Conservation (phyloP, 2,329 filamentous ascomycete genomes). For the Aspergillus tanneri region DNA sequence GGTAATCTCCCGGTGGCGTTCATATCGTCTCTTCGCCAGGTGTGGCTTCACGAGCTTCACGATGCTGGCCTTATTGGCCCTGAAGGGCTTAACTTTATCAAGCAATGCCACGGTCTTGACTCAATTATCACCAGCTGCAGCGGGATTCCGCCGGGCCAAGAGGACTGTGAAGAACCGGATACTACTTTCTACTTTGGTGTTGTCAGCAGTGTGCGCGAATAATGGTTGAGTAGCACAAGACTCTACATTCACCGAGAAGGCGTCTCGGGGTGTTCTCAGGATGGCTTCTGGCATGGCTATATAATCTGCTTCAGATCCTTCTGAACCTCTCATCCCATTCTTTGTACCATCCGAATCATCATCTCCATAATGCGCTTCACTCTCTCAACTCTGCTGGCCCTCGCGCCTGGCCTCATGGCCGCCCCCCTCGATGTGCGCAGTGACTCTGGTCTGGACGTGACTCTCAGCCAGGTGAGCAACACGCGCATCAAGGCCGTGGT, state of each 20-base stretch:
- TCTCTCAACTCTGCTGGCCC: neutral
- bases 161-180: neutral
- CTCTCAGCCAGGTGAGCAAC: constrained; percentile 31
- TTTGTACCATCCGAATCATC: neutral
- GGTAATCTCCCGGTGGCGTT: neutral
- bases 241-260: neutral
- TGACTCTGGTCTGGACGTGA: constrained; percentile 28
- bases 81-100: neutral
- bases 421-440: neutral
- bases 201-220: neutral
- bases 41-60: neutral
- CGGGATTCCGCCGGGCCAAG: constrained; percentile 29
- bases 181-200: neutral
- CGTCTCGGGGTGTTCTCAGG: neutral
- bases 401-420: neutral
- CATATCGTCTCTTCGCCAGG: neutral
- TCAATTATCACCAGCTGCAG: neutral
- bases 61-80: too few species aligned
- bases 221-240: neutral
- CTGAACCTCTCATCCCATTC: neutral
- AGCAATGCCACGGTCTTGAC: neutral
- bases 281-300: constrained; percentile 5
- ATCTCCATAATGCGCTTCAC: neutral
- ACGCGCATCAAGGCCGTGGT: constrained; percentile 39
- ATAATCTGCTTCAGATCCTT: neutral